Percentiles rank a stretch among this genome's conserved stretches.
Evolutionary conservation across 1,284 basidiomycete genomes (phyloP).

Genomic region (Ustilago tritici): DNA sequence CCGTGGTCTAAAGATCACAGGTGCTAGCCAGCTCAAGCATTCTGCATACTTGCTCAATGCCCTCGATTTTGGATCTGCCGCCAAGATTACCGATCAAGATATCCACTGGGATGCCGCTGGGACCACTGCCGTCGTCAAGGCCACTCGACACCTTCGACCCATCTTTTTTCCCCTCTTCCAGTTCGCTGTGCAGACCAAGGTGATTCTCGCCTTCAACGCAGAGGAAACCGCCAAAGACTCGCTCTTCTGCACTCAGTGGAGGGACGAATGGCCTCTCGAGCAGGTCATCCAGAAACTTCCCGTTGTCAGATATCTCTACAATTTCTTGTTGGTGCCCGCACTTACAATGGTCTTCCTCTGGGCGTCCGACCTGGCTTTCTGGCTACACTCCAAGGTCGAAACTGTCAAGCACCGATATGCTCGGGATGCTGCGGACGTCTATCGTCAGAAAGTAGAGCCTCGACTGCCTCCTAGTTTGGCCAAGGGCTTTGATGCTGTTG

Average conservation of each 20-base stretch:
- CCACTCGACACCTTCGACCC: conserved; percentile 45
- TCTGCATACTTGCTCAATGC: conserved; percentile 45
- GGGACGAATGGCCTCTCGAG: conserved; percentile 49
- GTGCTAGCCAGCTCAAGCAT: conserved; percentile 54
- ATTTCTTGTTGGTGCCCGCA: conserved; percentile 34
- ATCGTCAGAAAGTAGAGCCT: conserved; percentile 27
- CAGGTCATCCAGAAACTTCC: conserved; percentile 26
- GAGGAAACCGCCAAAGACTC: conserved; percentile 28
- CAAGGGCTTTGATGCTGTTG: conserved; percentile 40
- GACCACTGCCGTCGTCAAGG: conserved; percentile 42
- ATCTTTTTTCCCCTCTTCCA: conserved; percentile 52
- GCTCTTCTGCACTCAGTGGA: conserved; percentile 54
- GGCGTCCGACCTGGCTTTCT: conserved; percentile 46
- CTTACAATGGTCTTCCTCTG: conserved; percentile 39
- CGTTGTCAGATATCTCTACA: conserved; percentile 27
- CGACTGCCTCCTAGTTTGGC: conserved; percentile 32
- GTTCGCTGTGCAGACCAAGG: conserved; percentile 45
- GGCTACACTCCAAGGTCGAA: conserved; percentile 32
- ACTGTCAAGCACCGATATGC: conserved; percentile 28
- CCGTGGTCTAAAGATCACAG: conserved; percentile 51
- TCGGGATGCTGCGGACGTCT: conserved; percentile 17
- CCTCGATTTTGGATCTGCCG: conserved; percentile 44
- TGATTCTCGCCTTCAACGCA: conserved; percentile 39
- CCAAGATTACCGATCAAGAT: conserved; percentile 39
- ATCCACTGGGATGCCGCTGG: conserved; percentile 41